phyloP scores from a whole-genome alignment of 441 rosid genomes.

The Corymbia calophylla region DNA sequence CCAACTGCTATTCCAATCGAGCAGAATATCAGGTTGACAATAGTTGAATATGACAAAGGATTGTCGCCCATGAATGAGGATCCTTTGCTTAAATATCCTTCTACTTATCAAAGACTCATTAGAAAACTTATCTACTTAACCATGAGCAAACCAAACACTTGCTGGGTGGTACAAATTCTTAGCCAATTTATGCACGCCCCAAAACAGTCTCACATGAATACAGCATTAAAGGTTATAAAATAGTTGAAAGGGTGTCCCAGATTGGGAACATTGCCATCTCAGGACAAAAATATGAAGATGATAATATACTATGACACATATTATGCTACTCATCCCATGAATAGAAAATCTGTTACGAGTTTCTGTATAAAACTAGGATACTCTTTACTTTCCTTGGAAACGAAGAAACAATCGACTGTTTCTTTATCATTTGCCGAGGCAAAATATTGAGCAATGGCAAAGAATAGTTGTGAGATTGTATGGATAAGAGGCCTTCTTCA shows the following conservation, averaged over 20 bases:
- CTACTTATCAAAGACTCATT: not conserved
- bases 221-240: not conserved
- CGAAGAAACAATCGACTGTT: too few species aligned
- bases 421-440: accelerated
- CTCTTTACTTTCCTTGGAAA: too few species aligned
- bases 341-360: not conserved
- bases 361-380: accelerated
- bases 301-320: not conserved
- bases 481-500: not conserved
- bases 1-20: accelerated
- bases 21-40: too few species aligned
- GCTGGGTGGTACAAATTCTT: accelerated
- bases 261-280: too few species aligned
- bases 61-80: not conserved
- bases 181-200: not conserved
- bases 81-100: not conserved
- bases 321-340: not conserved
- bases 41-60: not conserved
- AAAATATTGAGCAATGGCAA: not conserved
- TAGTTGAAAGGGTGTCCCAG: not conserved
- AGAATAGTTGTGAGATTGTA: too few species aligned
- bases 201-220: not conserved
- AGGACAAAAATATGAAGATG: too few species aligned
- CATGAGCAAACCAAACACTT: not conserved
- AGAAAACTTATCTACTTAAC: not conserved